Conservation (phyloP, 2,329 filamentous ascomycete genomes). For the Microdochium bolleyi region DNA sequence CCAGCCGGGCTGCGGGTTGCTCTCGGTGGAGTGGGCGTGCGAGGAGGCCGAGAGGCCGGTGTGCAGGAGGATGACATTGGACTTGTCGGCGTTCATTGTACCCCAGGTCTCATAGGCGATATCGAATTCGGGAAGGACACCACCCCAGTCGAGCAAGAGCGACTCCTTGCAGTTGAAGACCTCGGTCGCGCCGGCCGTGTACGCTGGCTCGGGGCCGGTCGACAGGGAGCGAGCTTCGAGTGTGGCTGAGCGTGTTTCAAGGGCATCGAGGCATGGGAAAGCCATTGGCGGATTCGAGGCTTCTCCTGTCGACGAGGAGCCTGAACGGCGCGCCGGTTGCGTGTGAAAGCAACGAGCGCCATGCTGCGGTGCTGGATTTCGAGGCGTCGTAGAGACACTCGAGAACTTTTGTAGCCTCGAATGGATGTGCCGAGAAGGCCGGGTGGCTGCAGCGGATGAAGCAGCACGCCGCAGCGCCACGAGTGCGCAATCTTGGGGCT, state of each 20-base stretch:
- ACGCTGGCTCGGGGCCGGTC: conserved; percentile 84
- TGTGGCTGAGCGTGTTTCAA: conserved; percentile 69
- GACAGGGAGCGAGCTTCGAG: conserved; percentile 61
- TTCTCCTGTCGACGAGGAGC: conserved; percentile 12
- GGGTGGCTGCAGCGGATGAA: background rate
- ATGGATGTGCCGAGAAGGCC: conserved; percentile 3
- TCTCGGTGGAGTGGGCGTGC: conserved; percentile 85
- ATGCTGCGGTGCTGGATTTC: conserved; percentile 4
- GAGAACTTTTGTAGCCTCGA: conserved; percentile 2
- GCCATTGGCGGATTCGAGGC: conserved; percentile 78
- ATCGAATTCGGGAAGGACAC: conserved; percentile 79
- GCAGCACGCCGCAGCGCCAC: conserved; percentile 13
- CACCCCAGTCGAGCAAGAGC: conserved; percentile 88
- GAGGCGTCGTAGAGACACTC: background rate
- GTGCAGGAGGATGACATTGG: conserved; percentile 85
- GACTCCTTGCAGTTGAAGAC: conserved; percentile 67
- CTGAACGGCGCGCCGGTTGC: conserved; percentile 11
- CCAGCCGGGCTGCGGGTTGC: conserved; percentile 87
- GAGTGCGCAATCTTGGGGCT: conserved; percentile 9
- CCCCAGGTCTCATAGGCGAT: conserved; percentile 96
- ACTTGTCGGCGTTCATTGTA: conserved; percentile 65
- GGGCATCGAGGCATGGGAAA: conserved; percentile 82
- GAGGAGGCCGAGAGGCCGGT: conserved; percentile 96
- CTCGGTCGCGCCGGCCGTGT: conserved; percentile 81
- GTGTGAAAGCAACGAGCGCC: conserved; percentile 13